Conservation (phyloP, 2,329 filamentous ascomycete genomes). For the Calonectria naviculata region DNA sequence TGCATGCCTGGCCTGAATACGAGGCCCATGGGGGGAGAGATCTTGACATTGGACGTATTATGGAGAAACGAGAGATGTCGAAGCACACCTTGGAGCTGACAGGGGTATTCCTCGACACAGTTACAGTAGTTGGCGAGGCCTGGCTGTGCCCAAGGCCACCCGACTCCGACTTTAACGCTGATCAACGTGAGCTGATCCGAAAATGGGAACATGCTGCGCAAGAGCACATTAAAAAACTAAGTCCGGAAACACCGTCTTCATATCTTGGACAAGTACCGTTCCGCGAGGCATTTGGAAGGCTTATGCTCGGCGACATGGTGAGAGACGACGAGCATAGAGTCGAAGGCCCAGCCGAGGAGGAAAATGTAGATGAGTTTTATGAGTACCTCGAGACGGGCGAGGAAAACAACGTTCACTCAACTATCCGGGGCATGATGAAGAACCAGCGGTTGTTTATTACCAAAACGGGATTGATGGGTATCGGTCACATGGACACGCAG, state of each 20-base stretch:
- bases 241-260: neutral
- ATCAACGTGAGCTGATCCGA: neutral
- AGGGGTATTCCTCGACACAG: slow-evolving; percentile 12
- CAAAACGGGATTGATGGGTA: slow-evolving; percentile 16
- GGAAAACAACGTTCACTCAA: neutral
- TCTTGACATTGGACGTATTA: neutral
- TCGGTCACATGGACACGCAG: slow-evolving; percentile 19
- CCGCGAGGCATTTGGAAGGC: slow-evolving; percentile 19
- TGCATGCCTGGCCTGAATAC: slow-evolving; percentile 15
- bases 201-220: slow-evolving; percentile 5
- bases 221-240: neutral
- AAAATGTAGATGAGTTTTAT: slow-evolving; percentile 7
- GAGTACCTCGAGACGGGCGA: slow-evolving; percentile 10
- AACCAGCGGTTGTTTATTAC: slow-evolving; percentile 21
- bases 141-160: neutral
- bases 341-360: neutral
- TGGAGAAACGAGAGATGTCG: neutral
- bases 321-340: slow-evolving; percentile 4
- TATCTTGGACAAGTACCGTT: slow-evolving; percentile 9
- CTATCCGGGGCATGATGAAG: slow-evolving; percentile 7
- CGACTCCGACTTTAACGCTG: neutral
- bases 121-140: slow-evolving; percentile 10
- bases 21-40: slow-evolving; percentile 5
- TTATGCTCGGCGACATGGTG: slow-evolving; percentile 19
- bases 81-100: neutral